Evolutionary conservation across 1,284 basidiomycete genomes (phyloP).

Genomic region (Ganoderma sp.): DNA sequence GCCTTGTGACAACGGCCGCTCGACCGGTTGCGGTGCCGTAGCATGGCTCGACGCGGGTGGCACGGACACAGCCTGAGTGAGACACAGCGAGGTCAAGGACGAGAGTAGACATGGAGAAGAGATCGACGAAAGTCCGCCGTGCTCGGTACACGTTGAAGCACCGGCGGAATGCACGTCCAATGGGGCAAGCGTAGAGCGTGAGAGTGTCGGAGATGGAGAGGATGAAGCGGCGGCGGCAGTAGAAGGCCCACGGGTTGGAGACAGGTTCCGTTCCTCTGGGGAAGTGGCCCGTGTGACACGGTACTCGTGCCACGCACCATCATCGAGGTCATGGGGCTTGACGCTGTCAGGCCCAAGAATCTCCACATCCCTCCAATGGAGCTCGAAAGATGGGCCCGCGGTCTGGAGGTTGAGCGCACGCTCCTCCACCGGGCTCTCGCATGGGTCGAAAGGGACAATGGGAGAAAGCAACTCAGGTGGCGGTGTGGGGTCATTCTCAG

Average conservation of each 20-base stretch:
- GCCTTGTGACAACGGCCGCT: neutral
- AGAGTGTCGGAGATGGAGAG: conserved; percentile 29
- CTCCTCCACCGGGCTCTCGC: conserved; percentile 33
- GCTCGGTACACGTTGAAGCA: conserved; percentile 10
- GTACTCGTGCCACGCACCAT: conserved; percentile 44
- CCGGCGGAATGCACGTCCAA: conserved; percentile 27
- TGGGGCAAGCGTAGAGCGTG: conserved; percentile 27
- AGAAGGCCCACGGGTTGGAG: conserved; percentile 27
- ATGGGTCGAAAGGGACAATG: conserved; percentile 25
- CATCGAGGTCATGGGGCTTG: conserved; percentile 51
- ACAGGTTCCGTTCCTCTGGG: conserved; percentile 26
- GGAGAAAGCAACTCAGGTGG: conserved; percentile 30
- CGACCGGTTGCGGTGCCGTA: conserved; percentile 10
- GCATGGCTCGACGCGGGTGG: conserved; percentile 13
- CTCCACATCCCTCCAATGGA: conserved; percentile 54
- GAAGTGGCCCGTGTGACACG: conserved; percentile 26
- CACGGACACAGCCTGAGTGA: conserved; percentile 24
- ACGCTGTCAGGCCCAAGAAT: conserved; percentile 56
- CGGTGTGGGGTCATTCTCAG: conserved; percentile 29
- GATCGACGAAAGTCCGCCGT: conserved; percentile 29
- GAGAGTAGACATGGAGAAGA: conserved; percentile 33
- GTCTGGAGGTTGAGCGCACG: conserved; percentile 15
- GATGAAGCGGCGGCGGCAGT: conserved; percentile 24
- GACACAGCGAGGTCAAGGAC: conserved; percentile 34
- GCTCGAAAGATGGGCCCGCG: conserved; percentile 34